Base-by-base conservation (phyloP, 1,284 basidiomycete species). In the Ceratobasidium sp. region DNA sequence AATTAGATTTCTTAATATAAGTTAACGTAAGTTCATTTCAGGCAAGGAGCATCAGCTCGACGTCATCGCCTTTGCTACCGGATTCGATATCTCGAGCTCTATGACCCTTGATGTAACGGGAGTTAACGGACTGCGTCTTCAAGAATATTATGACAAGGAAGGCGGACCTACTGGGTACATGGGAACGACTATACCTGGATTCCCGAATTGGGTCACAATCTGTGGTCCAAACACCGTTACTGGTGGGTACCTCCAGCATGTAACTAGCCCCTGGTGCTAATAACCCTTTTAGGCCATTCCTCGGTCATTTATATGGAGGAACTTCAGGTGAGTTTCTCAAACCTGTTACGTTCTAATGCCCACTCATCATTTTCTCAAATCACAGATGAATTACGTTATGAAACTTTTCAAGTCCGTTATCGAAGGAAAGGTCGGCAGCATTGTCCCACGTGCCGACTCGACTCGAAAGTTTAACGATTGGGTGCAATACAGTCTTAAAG, bases 151-250 rank as follows among this genome's bases (percentile, higher is more conserved):
- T 72, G 75, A 76, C 13, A 74, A 76, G 42, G 78, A 83, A 70
- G 81, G 80, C 27, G 83, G 83, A 5, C 74, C 81, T 11, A 78
- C 76, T 44, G 83, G 81, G 8, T 85, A 85, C 73, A 74, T 81
- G 39, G 83, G 84, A 9, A 78, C 79, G 9, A 79, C 79, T 62
- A 77, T 80, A 36, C 82, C 82, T 27, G 82, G 80, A 11, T 82
- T 84, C 73, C 85, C 85, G 25, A 85, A 84, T 73, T 72, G 79
- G 50, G 81, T 82, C 71, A 78, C 77, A 36, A 71, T 84, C 58
- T 77, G 83, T 33, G 83, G 83, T 81, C 57, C 68, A 23, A 68
- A 68, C 19, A 47, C 42, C 8, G 54, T 53, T 8, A 56, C 64
- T 1, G 64, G 64, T 68, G 1, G 4, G 56, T 29, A 8, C 2